A percentile compares a stretch with the other conserved stretches of the same genome.
Conservation (phyloP, 306 rosid genomes). For the Rosa chinensis region DNA sequence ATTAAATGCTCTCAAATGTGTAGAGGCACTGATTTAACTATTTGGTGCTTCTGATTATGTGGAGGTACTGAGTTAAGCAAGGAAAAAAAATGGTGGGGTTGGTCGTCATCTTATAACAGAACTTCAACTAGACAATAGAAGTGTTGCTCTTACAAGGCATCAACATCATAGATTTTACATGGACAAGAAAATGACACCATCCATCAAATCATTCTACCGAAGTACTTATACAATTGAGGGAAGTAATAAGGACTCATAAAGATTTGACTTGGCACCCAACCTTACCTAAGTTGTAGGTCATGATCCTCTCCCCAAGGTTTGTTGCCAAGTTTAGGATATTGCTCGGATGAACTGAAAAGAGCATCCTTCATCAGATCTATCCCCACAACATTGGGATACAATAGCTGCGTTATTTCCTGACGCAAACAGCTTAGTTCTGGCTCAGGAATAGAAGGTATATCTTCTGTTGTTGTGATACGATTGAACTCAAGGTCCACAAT, state of each 20-base stretch:
- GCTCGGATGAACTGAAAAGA: slow-evolving; percentile 49
- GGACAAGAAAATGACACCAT: neutral
- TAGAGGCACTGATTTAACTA: neutral
- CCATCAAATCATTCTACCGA: neutral
- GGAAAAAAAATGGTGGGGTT: neutral
- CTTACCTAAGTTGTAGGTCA: slow-evolving; percentile 91
- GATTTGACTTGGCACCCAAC: slow-evolving; percentile 32
- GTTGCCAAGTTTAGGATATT: slow-evolving; percentile 51
- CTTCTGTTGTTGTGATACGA: slow-evolving; percentile 82
- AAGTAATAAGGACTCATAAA: slow-evolving; percentile 26
- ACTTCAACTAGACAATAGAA: neutral
- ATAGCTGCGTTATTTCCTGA: slow-evolving; percentile 65
- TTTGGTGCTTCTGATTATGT: neutral
- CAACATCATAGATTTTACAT: neutral
- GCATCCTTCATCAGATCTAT: slow-evolving; percentile 79
- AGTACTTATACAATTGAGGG: neutral
- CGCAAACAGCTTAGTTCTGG: slow-evolving; percentile 80
- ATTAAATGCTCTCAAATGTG: neutral
- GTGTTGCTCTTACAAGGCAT: neutral
- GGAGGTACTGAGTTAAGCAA: neutral
- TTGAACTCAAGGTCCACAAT: slow-evolving; percentile 94
- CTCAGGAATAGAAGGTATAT: slow-evolving; percentile 95
- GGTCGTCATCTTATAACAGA: neutral
- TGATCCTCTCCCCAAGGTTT: slow-evolving; percentile 97
- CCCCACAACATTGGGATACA: slow-evolving; percentile 84